Evolutionary conservation across 495 filamentous ascomycete genomes (phyloP), one percentile per base, ranked within the genome.

Genomic region (Annulohypoxylon nitens): DNA sequence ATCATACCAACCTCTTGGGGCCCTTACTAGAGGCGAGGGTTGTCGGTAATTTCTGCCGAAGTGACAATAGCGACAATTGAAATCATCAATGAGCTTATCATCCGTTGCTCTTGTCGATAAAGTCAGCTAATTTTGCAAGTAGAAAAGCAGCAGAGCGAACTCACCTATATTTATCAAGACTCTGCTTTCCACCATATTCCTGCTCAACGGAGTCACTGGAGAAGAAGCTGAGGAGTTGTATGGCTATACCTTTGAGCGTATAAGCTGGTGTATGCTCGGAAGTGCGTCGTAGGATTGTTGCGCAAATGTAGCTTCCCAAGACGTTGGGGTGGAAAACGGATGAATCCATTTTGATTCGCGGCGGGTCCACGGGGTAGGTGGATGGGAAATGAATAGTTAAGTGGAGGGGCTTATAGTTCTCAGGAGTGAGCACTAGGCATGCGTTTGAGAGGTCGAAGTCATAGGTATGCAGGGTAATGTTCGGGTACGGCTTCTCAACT

Each of bases 141-240:
- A 4, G 39, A 43, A n/a, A 14, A 43, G 14, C 12, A n/a, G 12
- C 4, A 43, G 4, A n/a, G 12, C 39, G 12, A n/a, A 43, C 39
- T 43, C 14, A 43, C 34, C 30, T 51, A 47, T 53, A 70, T 0
- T 0, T 7, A 6, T 37, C 30, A 18, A 77, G 47, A 2, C 47
- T 14, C 30, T 33, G 14, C n/a, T 12, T 61, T 1, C 2, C n/a
- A 1, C 64, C 67, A 25, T 61, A 36, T 3, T 77, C 75, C 59
- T 87, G 83, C 61, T 86, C 85, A 16, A 87, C 39, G 48, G 64
- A 77, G 70, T 86, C 83, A 67, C 87, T 85, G 70, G 85, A 81
- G 81, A 90, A 85, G 83, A 91, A 87, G 81, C 86, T 90, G 74
- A 91, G 83, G 43, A 88, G 74, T 75, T 89, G 85, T 63, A 88